Evolutionary conservation across 139 green algal genomes (phyloP).

Genomic region (Ettlia oleoabundans): DNA sequence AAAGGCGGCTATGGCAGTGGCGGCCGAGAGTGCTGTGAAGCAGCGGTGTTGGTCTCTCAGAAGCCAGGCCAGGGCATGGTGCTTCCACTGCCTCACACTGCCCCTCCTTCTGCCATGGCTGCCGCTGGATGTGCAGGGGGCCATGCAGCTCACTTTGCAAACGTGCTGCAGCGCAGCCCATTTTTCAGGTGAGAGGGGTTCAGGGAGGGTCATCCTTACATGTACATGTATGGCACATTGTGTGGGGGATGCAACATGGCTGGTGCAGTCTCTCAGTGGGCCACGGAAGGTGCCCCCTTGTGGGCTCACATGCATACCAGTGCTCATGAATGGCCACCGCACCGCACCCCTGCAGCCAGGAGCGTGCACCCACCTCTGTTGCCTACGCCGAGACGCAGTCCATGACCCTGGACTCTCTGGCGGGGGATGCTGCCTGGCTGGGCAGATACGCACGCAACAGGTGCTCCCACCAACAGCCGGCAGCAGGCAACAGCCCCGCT

Average conservation of each 20-base stretch:
- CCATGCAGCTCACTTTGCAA: slow-evolving; percentile 76
- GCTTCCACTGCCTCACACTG: too few relatives aligned
- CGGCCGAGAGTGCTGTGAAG: too few relatives aligned
- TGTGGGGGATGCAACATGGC: too few relatives aligned
- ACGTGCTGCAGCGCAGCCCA: slow-evolving; percentile 78
- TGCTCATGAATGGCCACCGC: slow-evolving; percentile 73
- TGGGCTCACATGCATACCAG: too few relatives aligned
- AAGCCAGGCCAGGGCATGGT: too few relatives aligned
- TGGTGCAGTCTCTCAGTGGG: too few relatives aligned
- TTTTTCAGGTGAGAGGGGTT: slow-evolving; percentile 71
- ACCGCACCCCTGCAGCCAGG: slow-evolving; percentile 78
- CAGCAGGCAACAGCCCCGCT: too few relatives aligned
- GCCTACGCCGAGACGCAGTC: slow-evolving; percentile 81
- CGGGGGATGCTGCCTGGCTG: slow-evolving; percentile 76
- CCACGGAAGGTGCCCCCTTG: neutral
- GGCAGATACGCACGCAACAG: slow-evolving; percentile 61
- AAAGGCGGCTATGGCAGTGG: too few relatives aligned
- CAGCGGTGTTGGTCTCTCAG: too few relatives aligned
- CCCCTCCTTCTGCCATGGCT: too few relatives aligned
- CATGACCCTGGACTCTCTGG: slow-evolving; percentile 81
- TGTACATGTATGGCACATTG: too few relatives aligned
- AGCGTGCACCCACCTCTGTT: slow-evolving; percentile 75
- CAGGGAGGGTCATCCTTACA: too few relatives aligned
- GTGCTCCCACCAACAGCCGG: neutral
- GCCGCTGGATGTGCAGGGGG: slow-evolving; percentile 13